Evolutionary conservation across 768 basidiomycete genomes (phyloP), one percentile per base, ranked within the genome.

Genomic region (Thelephora aurantiotincta): DNA sequence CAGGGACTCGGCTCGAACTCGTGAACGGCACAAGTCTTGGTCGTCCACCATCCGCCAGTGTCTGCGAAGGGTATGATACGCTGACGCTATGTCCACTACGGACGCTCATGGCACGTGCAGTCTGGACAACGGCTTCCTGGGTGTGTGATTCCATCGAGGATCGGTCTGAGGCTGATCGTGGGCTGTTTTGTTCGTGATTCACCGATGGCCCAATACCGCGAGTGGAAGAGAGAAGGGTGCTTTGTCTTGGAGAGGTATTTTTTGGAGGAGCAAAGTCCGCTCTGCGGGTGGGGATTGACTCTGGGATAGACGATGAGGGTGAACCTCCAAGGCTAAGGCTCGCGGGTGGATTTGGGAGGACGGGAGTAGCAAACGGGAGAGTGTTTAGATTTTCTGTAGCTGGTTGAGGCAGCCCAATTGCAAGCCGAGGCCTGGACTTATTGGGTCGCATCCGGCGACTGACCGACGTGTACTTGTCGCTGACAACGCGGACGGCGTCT

Each of bases 21-120:
- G 78, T 82, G 57, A 87, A 85, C 22, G 79, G 82, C 33, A 84
- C 80, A 26, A 86, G 61, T 30, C 80, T 73, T 33, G 82, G 80
- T 12, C 73, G 71, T 12, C 67, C 58, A 34, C 53, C 57, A 12
- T 42, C 52, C 53, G 54, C 9, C 26, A 30, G 26, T 57, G 58
- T 34, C 42, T 50, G 57, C 55, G 67, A 55, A 55, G 64, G 51
- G 12, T 51, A 58, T 14, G 71, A 71, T 37, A 68, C 33, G 22
- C 58, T 62, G 52, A 62, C 5, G 59, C 64, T 45, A 70, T 72
- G 20, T 62, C 63, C n/a, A 50, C 74, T 75, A 22, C 70, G 64
- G 23, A 77, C 65, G 49, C 78, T 80, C 35, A 63, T 68, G n/a
- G 71, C 74, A 48, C 77, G 73, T 44, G 68, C 77, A 44, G 63